These are phyloP conservation scores for Rhynchosporium agropyri DNA, from an alignment of 2,329 filamentous ascomycete genomes.

Conservation along the genomic window DNA sequence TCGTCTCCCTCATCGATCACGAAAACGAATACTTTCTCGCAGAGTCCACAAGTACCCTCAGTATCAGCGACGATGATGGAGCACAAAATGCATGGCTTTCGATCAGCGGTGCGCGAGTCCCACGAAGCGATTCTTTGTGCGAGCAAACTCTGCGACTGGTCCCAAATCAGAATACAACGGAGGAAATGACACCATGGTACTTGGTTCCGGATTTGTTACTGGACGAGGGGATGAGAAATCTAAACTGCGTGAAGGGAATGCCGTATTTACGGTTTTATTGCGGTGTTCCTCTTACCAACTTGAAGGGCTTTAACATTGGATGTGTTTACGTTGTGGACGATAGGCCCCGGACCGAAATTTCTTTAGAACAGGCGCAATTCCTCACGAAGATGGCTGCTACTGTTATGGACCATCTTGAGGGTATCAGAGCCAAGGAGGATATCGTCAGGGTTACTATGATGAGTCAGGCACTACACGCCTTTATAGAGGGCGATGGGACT, in stretches of 20 bases:
- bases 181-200: conserved; percentile 27
- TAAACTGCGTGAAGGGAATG: conserved; percentile 32
- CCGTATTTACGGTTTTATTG: conserved; percentile 36
- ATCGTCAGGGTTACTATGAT: conserved; percentile 55
- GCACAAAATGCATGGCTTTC: conserved; percentile 31
- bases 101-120: conserved; percentile 30
- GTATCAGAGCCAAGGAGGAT: conserved; percentile 54
- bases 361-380: conserved; percentile 53
- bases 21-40: conserved; percentile 37
- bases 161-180: conserved; percentile 24
- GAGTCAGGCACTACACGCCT: conserved; percentile 54
- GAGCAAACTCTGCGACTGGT: conserved; percentile 35
- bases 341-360: conserved; percentile 54
- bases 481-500: conserved; percentile 49
- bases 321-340: conserved; percentile 55
- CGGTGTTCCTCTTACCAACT: conserved; percentile 36
- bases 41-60: conserved; percentile 51
- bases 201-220: conserved; percentile 31
- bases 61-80: conserved; percentile 35
- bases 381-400: conserved; percentile 58
- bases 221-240: conserved; percentile 26
- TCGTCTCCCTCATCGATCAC: conserved; percentile 46
- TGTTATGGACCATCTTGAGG: conserved; percentile 63
- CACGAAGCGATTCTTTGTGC: conserved; percentile 32
- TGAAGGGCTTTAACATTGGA: conserved; percentile 36